These are phyloP conservation scores for Nakazawaea ernobii DNA, from an alignment of 805 yeast genomes.

Conservation along the genomic window DNA sequence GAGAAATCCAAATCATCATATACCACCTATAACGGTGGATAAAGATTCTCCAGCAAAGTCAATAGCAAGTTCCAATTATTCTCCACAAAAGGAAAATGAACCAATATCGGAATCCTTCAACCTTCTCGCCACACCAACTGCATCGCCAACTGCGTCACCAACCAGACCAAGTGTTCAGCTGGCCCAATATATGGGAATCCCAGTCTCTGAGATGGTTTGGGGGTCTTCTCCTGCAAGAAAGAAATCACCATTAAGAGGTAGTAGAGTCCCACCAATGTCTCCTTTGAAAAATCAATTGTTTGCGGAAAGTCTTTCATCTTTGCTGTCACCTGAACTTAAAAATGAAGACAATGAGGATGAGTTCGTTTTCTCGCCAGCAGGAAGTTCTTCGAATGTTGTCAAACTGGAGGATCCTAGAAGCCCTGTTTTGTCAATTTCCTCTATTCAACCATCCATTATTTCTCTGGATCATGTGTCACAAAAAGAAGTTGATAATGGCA, in stretches of 20 bases:
- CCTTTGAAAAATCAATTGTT: constrained; percentile 12
- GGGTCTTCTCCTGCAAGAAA: constrained; percentile 9
- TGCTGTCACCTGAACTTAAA: neutral
- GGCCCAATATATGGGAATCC: constrained; percentile 6
- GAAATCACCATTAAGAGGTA: constrained; percentile 4
- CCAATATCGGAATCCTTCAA: neutral
- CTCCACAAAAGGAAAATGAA: neutral
- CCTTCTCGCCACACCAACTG: no score
- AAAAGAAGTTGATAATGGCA: neutral
- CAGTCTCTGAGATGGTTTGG: constrained; percentile 7
- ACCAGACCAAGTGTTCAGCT: constrained; percentile 6
- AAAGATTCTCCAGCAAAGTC: constrained; percentile 7
- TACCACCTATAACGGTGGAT: neutral
- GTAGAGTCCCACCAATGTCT: constrained; percentile 6
- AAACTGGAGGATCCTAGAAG: neutral
- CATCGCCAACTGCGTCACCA: neutral
- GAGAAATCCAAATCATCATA: constrained; percentile 5
- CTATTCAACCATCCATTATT: neutral
- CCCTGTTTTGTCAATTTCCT: neutral
- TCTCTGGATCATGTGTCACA: neutral
- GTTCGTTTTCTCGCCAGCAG: constrained; percentile 19
- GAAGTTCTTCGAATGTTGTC: constrained; percentile 1
- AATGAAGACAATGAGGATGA: constrained; percentile 17
- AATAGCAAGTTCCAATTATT: constrained; percentile 6
- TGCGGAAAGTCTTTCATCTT: neutral